phyloP scores from a whole-genome alignment of 2,329 filamentous ascomycete species.

The Ophiobolus disseminans region DNA sequence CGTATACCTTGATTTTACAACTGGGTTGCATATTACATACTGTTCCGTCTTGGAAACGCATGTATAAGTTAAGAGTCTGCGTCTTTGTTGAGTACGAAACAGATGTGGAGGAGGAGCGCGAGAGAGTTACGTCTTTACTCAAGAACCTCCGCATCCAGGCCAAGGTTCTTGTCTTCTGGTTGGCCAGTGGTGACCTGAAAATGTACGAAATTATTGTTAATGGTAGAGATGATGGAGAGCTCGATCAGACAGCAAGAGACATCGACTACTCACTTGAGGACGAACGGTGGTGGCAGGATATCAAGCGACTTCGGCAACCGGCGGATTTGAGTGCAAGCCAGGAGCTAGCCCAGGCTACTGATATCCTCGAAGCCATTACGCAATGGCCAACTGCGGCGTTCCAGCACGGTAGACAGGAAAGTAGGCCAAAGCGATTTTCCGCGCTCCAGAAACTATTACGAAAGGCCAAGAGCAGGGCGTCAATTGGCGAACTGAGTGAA shows the following conservation, averaged over 20 bases:
- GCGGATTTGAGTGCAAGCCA: constrained; percentile 49
- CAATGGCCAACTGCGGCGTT: constrained; percentile 63
- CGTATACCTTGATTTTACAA: constrained; percentile 85
- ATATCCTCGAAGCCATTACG: constrained; percentile 52
- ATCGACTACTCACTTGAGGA: constrained; percentile 72
- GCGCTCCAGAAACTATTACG: constrained; percentile 69
- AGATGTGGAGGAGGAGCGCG: constrained; percentile 80
- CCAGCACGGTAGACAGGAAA: constrained; percentile 56
- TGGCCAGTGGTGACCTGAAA: constrained; percentile 74
- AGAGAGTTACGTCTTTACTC: constrained; percentile 73
- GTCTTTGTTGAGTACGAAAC: constrained; percentile 90
- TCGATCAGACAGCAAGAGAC: constrained; percentile 63
- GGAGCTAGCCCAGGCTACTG: constrained; percentile 54
- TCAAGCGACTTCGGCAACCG: constrained; percentile 61
- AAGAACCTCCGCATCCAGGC: constrained; percentile 84
- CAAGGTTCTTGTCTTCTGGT: constrained; percentile 78
- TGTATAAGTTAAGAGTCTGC: constrained; percentile 75
- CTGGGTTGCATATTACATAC: constrained; percentile 84
- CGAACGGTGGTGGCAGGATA: constrained; percentile 84
- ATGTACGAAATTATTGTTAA: constrained; percentile 81
- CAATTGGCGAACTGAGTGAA: constrained; percentile 55
- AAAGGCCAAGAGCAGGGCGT: constrained; percentile 62
- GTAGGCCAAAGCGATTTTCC: constrained; percentile 58
- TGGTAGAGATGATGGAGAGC: constrained; percentile 61
- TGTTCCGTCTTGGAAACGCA: constrained; percentile 79